These are phyloP conservation scores for Trichosanthes truncata DNA, from an alignment of 306 rosid genomes.

Conservation along the genomic window DNA sequence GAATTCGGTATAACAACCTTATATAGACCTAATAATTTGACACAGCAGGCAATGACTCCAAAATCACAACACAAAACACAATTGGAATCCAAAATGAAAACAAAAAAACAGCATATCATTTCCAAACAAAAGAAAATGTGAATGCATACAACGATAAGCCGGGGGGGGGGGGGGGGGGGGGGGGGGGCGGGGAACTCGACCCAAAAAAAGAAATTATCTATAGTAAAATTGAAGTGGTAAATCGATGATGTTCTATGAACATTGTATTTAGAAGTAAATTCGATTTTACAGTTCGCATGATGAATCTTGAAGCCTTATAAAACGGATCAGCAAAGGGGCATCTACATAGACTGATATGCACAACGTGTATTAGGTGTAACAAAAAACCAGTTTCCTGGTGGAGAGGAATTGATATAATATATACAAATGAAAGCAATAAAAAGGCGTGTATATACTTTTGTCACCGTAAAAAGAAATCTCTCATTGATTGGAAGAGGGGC, in stretches of 20 bases:
- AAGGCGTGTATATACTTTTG: conserved; percentile 11
- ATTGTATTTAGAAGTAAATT: neutral
- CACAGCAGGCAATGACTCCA: neutral
- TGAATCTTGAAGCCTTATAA: neutral
- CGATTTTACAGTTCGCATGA: neutral
- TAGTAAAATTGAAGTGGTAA: neutral
- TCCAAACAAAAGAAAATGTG: neutral
- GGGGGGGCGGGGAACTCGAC: neutral
- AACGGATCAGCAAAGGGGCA: neutral
- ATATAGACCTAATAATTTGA: neutral
- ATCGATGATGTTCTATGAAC: neutral
- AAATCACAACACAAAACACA: neutral
- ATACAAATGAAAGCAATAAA: conserved; percentile 29
- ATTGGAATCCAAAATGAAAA: neutral
- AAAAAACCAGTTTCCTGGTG: conserved; percentile 23
- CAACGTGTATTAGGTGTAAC: conserved; percentile 18
- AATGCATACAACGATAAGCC: neutral
- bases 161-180: too few species aligned
- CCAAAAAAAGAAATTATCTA: neutral
- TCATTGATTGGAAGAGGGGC: conserved; percentile 30
- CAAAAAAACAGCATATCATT: neutral
- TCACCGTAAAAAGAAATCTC: conserved; percentile 5
- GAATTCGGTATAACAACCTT: neutral
- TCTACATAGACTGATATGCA: conserved; percentile 5
- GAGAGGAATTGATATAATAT: conserved; percentile 34